These are phyloP conservation scores for Xylariales sp. DNA, from an alignment of 2,329 filamentous ascomycete genomes.

Conservation along the genomic window DNA sequence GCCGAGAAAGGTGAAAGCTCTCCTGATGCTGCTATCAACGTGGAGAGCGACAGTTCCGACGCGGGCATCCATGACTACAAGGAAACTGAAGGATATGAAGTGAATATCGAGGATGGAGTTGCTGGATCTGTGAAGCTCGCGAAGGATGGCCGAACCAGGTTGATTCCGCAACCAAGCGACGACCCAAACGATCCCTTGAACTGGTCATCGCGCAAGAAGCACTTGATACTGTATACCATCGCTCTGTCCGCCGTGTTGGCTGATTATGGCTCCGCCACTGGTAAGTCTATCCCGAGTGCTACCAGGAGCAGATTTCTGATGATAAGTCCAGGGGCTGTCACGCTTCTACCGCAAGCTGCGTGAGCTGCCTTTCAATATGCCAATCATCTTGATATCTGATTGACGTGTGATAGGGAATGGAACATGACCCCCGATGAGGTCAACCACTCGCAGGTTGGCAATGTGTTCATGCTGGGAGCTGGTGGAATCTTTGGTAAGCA, in stretches of 20 bases:
- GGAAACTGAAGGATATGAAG: conserved; percentile 33
- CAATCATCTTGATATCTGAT: not conserved
- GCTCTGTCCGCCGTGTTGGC: conserved; percentile 40
- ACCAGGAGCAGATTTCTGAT: not conserved
- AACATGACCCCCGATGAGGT: conserved; percentile 40
- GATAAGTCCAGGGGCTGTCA: conserved; percentile 27
- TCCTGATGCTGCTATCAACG: not conserved
- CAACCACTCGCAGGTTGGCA: conserved; percentile 47
- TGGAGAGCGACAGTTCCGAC: not conserved
- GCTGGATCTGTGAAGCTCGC: conserved; percentile 28
- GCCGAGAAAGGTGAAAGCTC: not conserved
- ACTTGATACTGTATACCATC: conserved; percentile 42
- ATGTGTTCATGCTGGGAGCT: conserved; percentile 45
- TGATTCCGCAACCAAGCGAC: conserved; percentile 50
- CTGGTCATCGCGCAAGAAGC: conserved; percentile 46
- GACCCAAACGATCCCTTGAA: conserved; percentile 50
- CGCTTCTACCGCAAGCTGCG: conserved; percentile 37
- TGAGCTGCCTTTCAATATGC: conserved; percentile 17
- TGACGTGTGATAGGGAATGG: conserved; percentile 32
- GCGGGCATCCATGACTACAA: conserved; percentile 28
- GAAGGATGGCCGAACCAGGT: conserved; percentile 37
- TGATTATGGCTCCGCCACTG: conserved; percentile 44
- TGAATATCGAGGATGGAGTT: conserved; percentile 27
- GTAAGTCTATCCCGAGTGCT: conserved; percentile 12
- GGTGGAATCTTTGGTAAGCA: conserved; percentile 34